These are phyloP conservation scores for Pezizomycotina sp. DNA, from an alignment of 2,329 filamentous ascomycete species.

Conservation along the genomic window DNA sequence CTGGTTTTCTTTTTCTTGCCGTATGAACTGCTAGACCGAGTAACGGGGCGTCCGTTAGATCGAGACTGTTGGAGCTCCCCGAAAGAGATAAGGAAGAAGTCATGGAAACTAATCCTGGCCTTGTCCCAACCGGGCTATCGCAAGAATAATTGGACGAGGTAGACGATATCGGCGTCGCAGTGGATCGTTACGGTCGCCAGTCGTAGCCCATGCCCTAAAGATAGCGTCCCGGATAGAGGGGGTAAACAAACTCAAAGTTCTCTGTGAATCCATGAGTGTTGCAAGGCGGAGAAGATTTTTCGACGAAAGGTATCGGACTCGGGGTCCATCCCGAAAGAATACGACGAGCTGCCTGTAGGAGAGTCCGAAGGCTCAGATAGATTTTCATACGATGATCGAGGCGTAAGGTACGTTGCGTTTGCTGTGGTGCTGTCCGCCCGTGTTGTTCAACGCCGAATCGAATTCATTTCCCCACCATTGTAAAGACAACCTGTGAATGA, in stretches of 20 bases:
- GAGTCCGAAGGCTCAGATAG: slow-evolving; percentile 35
- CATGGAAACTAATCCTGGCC: slow-evolving; percentile 32
- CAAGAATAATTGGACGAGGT: slow-evolving; percentile 51
- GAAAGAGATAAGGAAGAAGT: slow-evolving; percentile 15
- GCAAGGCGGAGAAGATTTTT: slow-evolving; percentile 79
- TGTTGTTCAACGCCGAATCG: slow-evolving; percentile 27
- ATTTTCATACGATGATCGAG: slow-evolving; percentile 40
- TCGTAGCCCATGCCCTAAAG: slow-evolving; percentile 79
- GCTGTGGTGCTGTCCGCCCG: slow-evolving; percentile 16
- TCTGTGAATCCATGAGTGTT: slow-evolving; percentile 69
- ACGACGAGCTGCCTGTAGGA: slow-evolving; percentile 42
- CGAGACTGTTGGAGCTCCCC: slow-evolving; percentile 14
- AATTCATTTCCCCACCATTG: slow-evolving; percentile 83
- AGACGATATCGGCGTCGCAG: slow-evolving; percentile 29
- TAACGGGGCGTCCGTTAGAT: slow-evolving; percentile 22
- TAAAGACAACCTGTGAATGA: slow-evolving; percentile 82
- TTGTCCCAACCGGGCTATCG: slow-evolving; percentile 47
- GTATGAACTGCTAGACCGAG: slow-evolving; percentile 44
- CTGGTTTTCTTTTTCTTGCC: slow-evolving; percentile 64
- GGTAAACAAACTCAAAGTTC: slow-evolving; percentile 79
- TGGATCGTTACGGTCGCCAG: slow-evolving; percentile 30
- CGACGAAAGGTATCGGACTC: slow-evolving; percentile 78
- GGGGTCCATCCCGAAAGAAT: slow-evolving; percentile 53
- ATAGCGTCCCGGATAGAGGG: slow-evolving; percentile 79
- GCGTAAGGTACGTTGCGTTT: slow-evolving; percentile 13